Base-by-base conservation (phyloP, 371 early-diverging fungal species). In the Mucor velutinosus region DNA sequence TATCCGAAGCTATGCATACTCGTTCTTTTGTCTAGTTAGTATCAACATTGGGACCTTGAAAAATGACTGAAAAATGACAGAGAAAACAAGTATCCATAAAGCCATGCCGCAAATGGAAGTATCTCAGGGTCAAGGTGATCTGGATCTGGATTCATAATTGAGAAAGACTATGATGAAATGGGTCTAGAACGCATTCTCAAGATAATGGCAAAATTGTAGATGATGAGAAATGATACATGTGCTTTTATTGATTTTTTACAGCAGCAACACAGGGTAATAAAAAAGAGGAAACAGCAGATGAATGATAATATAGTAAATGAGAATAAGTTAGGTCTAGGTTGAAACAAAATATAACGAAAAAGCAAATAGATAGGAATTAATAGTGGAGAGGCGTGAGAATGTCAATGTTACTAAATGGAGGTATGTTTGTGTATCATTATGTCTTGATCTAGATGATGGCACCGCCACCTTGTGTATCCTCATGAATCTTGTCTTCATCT, bases 401-500 rank as follows among this genome's bases (percentile, higher is more conserved):
- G 51, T 51, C 51, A 51, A 51, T 51, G 51, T 51, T 51, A 51
- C 51, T 25, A 51, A 25, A 51, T 25, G 51, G 23, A 25, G 51
- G 23, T 51, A 51, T 23, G 25, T 51, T 51, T 25, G 51, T 51
- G 51, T 51, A 25, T 51, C 51, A 51, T 23, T 51, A 25, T 23
- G 51, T 11, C 51, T 51, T 51, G 51, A 51, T 23, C 51, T 51
- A 51, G 23, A 51, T 51, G 51, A 25, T 51, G 51, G 14, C 21
- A 51, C 51, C 51, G 12, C 25, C 23, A 7, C 49, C 51, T 56
- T 56, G 56, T 30, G 56, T 60, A 58, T 62, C 70, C 32, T 74
- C 64, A 32, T 64, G 61, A 19, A 65, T 35, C 27, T 73, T 63
- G 29, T 72, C 76, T 57, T 76, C 77, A 51, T 75, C 77, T 11